Evolutionary conservation across 2,329 filamentous ascomycete species (phyloP).

Genomic region (Apiospora phragmitis): DNA sequence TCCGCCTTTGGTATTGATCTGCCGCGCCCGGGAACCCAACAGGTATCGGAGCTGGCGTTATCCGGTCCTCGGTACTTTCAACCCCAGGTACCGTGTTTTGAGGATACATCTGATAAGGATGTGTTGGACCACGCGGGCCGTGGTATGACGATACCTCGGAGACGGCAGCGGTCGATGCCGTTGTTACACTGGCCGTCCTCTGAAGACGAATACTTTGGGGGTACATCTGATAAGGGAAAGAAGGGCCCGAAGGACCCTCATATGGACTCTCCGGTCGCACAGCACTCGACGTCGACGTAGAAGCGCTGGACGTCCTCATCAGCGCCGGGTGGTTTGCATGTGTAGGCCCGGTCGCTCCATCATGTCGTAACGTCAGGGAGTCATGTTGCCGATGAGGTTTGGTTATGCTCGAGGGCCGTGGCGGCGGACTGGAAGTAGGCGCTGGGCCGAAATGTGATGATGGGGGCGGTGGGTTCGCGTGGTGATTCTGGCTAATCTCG

Average conservation of each 20-base stretch:
- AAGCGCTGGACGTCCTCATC: conserved; percentile 32
- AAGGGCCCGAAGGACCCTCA: conserved; percentile 70
- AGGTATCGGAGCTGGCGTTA: conserved; percentile 49
- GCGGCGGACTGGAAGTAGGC: conserved; percentile 19
- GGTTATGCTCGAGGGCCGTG: conserved; percentile 54
- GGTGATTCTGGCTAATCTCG: conserved; percentile 25
- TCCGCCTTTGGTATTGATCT: conserved; percentile 67
- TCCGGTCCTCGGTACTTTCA: conserved; percentile 39
- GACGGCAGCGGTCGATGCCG: conserved; percentile 65
- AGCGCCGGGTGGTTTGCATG: conserved; percentile 22
- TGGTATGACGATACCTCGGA: conserved; percentile 57
- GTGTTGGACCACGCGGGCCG: conserved; percentile 67
- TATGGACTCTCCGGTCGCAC: conserved; percentile 61
- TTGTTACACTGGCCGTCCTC: conserved; percentile 65
- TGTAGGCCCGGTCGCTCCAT: conserved; percentile 41
- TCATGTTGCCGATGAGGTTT: conserved; percentile 53
- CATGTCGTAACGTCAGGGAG: conserved; percentile 52
- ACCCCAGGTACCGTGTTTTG: conserved; percentile 69
- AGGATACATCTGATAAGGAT: conserved; percentile 84
- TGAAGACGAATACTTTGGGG: conserved; percentile 62
- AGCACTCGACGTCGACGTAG: conserved; percentile 33
- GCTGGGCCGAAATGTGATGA: conserved; percentile 4
- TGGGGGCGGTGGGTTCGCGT: conserved; percentile 21
- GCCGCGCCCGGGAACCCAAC: conserved; percentile 73
- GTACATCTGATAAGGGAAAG: conserved; percentile 84